Evolutionary conservation across 768 basidiomycete genomes (phyloP).

Genomic region (Boletus fagicola): DNA sequence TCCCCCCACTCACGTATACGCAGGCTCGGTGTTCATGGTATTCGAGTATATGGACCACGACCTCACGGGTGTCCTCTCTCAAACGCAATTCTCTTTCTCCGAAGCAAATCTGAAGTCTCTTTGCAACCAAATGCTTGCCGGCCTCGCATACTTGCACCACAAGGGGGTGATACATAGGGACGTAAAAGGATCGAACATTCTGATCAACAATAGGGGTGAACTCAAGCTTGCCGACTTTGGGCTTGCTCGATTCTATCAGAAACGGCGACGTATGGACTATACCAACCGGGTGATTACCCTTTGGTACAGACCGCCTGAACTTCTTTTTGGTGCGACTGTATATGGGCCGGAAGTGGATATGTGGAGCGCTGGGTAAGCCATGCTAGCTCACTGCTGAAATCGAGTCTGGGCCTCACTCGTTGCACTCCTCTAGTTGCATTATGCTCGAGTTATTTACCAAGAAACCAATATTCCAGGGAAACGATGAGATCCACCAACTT

Average conservation of each 20-base stretch:
- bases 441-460: slow-evolving; percentile 97
- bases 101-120: slow-evolving; percentile 93
- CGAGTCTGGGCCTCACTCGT: not conserved
- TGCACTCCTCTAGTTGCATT: slow-evolving; percentile 67
- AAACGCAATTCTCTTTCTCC: slow-evolving; percentile 82
- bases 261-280: slow-evolving; percentile 86
- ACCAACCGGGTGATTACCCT: slow-evolving; percentile 99
- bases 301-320: slow-evolving; percentile 97
- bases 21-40: slow-evolving; percentile 98
- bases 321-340: slow-evolving; percentile 91
- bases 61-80: slow-evolving; percentile 89
- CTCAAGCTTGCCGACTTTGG: slow-evolving; percentile 98
- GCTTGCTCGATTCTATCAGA: slow-evolving; percentile 93
- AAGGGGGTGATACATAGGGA: slow-evolving; percentile 97
- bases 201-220: slow-evolving; percentile 87
- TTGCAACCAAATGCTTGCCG: slow-evolving; percentile 92
- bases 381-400: not conserved
- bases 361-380: slow-evolving; percentile 93
- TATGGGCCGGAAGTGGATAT: slow-evolving; percentile 98
- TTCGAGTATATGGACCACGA: slow-evolving; percentile 99
- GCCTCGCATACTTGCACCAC: slow-evolving; percentile 92
- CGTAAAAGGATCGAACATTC: slow-evolving; percentile 98
- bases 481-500: slow-evolving; percentile 96
- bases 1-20: slow-evolving; percentile 7
- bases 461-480: slow-evolving; percentile 96